These are phyloP conservation scores for Setaria italica DNA, from an alignment of 202 grass and related monocot genomes.

Conservation along the genomic window DNA sequence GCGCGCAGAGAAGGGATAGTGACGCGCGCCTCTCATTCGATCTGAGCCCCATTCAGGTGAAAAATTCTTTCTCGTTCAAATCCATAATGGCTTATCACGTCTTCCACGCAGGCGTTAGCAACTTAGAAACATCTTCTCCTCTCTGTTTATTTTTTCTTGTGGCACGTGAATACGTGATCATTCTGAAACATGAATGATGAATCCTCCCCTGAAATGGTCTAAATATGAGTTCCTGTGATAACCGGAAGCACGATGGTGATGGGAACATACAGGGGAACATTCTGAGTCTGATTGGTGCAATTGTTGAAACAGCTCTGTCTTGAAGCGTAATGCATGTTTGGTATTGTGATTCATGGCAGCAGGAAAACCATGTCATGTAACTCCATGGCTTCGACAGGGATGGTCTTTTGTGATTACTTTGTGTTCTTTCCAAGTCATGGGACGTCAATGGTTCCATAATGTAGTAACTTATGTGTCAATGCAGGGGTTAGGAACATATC, in stretches of 20 bases:
- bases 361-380: slow-evolving; percentile 9
- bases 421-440: neutral
- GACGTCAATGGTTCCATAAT: neutral
- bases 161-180: neutral
- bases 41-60: slow-evolving; percentile 72
- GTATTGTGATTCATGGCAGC: slow-evolving; percentile 17
- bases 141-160: too few relatives aligned
- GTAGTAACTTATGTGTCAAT: neutral
- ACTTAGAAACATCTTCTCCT: neutral
- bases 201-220: neutral
- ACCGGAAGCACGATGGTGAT: neutral
- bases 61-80: neutral
- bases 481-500: neutral
- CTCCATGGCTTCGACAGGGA: neutral
- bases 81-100: neutral
- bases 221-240: neutral
- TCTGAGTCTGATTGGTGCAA: neutral
- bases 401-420: neutral
- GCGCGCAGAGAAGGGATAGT: slow-evolving; percentile 82
- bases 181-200: slow-evolving; percentile 27
- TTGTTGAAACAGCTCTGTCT: neutral
- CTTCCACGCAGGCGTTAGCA: neutral
- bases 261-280: neutral
- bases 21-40: slow-evolving; percentile 86
- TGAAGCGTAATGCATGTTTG: neutral